These are phyloP conservation scores for Sarocladium kiliense DNA, from an alignment of 2,329 filamentous ascomycete species.

Conservation along the genomic window DNA sequence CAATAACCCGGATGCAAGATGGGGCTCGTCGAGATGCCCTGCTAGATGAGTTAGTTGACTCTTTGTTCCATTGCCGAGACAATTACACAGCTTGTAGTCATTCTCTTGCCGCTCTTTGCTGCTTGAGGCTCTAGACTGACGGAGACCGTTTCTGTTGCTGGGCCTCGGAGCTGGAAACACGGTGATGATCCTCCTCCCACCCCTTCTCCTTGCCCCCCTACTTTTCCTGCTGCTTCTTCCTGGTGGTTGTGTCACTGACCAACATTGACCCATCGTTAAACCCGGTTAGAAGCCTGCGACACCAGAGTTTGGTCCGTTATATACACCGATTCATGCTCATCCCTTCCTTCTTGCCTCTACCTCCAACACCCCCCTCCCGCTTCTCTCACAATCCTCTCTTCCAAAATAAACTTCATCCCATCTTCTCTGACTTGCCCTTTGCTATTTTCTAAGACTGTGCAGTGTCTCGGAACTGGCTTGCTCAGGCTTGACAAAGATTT, in stretches of 20 bases:
- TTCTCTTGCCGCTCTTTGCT: neutral
- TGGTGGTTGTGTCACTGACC: too few species aligned
- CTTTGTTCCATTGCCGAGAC: too few species aligned
- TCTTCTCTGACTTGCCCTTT: neutral
- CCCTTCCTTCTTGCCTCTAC: neutral
- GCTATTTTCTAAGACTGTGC: neutral
- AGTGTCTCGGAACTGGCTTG: neutral
- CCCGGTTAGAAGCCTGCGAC: neutral
- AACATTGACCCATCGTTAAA: too few species aligned
- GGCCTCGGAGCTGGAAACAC: neutral
- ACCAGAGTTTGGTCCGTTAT: slow-evolving; percentile 3
- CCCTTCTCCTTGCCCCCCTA: neutral
- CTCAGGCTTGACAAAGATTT: slow-evolving; percentile 4
- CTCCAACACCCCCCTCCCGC: neutral
- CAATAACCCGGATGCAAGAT: neutral
- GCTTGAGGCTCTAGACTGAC: neutral
- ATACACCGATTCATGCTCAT: slow-evolving; percentile 6
- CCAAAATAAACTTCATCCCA: slow-evolving; percentile 3
- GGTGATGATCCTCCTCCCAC: neutral
- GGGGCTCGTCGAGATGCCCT: neutral
- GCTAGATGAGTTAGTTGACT: too few species aligned
- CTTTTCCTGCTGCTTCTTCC: neutral
- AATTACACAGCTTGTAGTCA: neutral
- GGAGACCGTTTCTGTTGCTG: neutral
- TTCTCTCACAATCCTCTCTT: neutral